Base-by-base conservation (phyloP, 2,329 filamentous ascomycete genomes). In the Diplodia mutila region DNA sequence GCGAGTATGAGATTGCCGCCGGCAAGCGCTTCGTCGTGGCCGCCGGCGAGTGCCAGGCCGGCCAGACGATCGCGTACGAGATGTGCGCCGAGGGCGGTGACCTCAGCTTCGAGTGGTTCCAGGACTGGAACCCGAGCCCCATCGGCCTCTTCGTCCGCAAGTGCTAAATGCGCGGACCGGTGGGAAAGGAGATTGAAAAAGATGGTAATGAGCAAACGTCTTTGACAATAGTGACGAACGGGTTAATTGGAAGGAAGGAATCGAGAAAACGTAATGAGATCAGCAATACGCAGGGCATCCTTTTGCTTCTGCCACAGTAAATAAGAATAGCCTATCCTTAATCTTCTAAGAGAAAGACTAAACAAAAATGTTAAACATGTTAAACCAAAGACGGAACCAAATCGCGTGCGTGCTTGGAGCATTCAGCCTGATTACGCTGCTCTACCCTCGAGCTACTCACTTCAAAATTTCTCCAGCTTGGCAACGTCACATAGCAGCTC, bases 81-180 rank as follows among this genome's bases (percentile, higher is more conserved):
- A 81, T 90, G 71, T 82, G 78, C 55, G 79, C 81, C 53, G 78
- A 78, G 6, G 85, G 83, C 2, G 79, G 79, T 1, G 42, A 11
- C 70, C 87, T 87, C 48, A 74, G 80, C 57, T 76, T 91, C 48
- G 77, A 84, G 67, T 91, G 85, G 77, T 89, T 90, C 79, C 83
- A 91, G 78, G 87, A 91, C 74, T 89, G 80, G 71, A 89, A 89
- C 72, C 82, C 81, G 11, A 76, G 79, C 69, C 80, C 84, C 0
- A 75, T 79, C 65, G 77, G 78, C 2, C 37, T 78, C 52, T 80
- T 77, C 48, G 69, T 79, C 4, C 46, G 68, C 11, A 39, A 61
- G 25, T 70, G 65, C 55, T 65, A 67, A 32, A 7, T 46, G 18
- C 29, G 29, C 7, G 29, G 1, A 37, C 32, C 7, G 42, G 21